These are phyloP conservation scores for Penicillium samsonianum DNA, from an alignment of 495 filamentous ascomycete species.

Conservation along the genomic window DNA sequence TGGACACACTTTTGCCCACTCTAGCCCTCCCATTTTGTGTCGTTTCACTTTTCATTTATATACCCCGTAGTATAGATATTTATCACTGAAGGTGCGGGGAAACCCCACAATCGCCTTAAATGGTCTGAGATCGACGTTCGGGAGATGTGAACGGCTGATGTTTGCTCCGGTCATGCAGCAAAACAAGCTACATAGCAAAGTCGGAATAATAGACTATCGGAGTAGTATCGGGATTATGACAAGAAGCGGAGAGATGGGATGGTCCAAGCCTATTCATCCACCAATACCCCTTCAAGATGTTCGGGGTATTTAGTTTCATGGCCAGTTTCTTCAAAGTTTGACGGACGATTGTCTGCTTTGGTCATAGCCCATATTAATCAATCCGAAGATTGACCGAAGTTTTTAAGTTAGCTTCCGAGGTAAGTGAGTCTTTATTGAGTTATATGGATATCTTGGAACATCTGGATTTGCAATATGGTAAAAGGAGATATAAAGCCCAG, in stretches of 20 bases:
- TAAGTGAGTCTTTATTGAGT: neutral
- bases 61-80: neutral
- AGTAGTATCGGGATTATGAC: no score
- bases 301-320: neutral
- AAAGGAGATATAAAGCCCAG: neutral
- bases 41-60: neutral
- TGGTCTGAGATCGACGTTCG: neutral
- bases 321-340: neutral
- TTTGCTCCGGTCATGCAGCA: neutral
- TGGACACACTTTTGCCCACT: neutral
- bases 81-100: neutral
- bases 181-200: neutral
- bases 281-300: neutral
- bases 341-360: constrained; percentile 4
- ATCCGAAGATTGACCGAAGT: neutral
- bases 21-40: neutral
- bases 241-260: neutral
- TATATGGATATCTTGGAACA: neutral
- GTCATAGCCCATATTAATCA: neutral
- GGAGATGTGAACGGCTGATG: neutral
- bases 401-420: neutral
- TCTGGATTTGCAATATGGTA: neutral
- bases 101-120: neutral
- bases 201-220: neutral
- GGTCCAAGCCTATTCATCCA: neutral